Conservation (phyloP, 192 early-diverging fungal species). For the Coemansia sp. region DNA sequence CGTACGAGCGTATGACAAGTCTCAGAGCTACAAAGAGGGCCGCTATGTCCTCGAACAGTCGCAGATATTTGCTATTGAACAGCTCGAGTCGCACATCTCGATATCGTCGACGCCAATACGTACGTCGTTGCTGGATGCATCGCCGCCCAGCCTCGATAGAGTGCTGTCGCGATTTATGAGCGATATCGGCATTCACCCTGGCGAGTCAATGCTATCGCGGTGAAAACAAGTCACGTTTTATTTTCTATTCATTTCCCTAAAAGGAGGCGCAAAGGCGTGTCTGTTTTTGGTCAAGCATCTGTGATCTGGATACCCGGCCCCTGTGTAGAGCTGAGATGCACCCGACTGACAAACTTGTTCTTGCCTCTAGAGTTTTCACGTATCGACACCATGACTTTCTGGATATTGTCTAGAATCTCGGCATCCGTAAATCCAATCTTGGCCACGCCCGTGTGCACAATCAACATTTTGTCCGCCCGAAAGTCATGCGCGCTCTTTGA, state of each 20-base stretch:
- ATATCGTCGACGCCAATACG: not conserved
- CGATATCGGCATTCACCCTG: slow-evolving; percentile 13
- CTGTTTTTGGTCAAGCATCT: slow-evolving; percentile 32
- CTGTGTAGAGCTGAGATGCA: slow-evolving; percentile 66
- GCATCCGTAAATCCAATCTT: slow-evolving; percentile 38
- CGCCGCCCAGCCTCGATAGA: slow-evolving; percentile 12
- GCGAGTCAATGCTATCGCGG: not conserved
- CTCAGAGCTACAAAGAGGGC: slow-evolving; percentile 53
- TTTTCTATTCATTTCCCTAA: not conserved
- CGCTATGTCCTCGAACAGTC: slow-evolving; percentile 48
- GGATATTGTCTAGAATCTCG: slow-evolving; percentile 57
- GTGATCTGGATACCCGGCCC: slow-evolving; percentile 67
- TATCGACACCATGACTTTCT: slow-evolving; percentile 62
- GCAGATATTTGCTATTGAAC: slow-evolving; percentile 20
- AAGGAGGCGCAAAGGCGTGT: not conserved
- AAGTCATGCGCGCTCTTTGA: slow-evolving; percentile 74
- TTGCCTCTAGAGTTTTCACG: slow-evolving; percentile 56
- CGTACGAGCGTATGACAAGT: slow-evolving; percentile 28
- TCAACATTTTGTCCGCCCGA: slow-evolving; percentile 68
- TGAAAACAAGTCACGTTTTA: not conserved
- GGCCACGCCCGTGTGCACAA: slow-evolving; percentile 64
- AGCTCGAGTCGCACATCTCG: not conserved
- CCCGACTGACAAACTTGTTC: slow-evolving; percentile 60
- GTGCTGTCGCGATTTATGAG: slow-evolving; percentile 15
- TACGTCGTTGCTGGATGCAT: slow-evolving; percentile 2